Base-by-base conservation (phyloP, 2,329 filamentous ascomycete species). In the Coniochaeta ligniaria region DNA sequence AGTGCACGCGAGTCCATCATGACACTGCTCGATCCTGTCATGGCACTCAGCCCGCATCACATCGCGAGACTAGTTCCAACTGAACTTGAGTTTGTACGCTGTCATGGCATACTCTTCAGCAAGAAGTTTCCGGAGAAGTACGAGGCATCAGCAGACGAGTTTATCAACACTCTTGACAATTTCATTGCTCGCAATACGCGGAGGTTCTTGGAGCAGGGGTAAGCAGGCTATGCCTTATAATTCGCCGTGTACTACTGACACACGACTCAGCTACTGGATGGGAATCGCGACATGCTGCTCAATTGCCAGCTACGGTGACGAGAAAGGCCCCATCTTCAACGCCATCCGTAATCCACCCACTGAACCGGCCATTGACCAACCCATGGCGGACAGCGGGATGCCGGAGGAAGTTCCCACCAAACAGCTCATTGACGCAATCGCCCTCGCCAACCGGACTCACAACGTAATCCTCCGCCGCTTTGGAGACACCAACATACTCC, bases 1-100 rank as follows among this genome's bases (percentile, higher is more conserved):
- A 87, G 85, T n/a, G 85, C 89, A 0, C 80, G 82, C 6, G 88
- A 91, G 57, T 90, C 83, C 0, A 85, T 93, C 41, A 78, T 87
- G 70, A 91, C 87, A 0, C 72, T 93, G 0, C 87, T 93, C 58
- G 83, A 87, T 3, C 84, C 84, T 0, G 73, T 87, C 0, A 65
- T 88, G 5, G 35, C 68, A 64, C 41, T 58, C 7, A 59, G 65
- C 35, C 61, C 64, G 1, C 68, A 63, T 28, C 66, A 71, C n/a
- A 70, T 75, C 22, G 70, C 72, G 2, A 69, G 75, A 22, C 66
- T 80, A 0, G 68, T 70, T 3, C 64, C 77, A 1, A 74, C 85
- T 1, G 88, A 92, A 63, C 75, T 81, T 0, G 76, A 78, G 0
- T 90, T 87, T 61, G 84, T 91, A 16, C 83, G 81, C 6, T 76